Conservation (phyloP, 208 protist genomes). For the Strigomonas culicis region DNA sequence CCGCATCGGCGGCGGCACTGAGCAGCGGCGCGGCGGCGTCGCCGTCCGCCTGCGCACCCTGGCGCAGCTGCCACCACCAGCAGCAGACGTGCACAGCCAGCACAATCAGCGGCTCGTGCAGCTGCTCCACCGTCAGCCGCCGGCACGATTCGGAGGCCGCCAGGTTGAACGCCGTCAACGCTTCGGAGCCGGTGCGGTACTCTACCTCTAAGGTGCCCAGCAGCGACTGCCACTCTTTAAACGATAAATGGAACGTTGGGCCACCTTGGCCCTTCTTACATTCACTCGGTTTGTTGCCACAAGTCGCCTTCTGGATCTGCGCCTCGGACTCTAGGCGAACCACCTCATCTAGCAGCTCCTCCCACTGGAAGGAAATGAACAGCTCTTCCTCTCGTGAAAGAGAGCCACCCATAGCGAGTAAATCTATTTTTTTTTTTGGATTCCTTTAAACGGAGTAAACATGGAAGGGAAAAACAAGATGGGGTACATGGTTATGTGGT, state of each 20-base stretch:
- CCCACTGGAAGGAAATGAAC: conserved; percentile 53
- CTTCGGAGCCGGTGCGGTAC: too few relatives aligned
- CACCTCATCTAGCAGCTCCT: conserved; percentile 50
- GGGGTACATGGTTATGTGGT: neutral
- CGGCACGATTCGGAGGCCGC: neutral
- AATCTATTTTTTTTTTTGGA: neutral
- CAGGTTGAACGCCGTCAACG: too few relatives aligned
- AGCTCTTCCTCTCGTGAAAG: conserved; percentile 71
- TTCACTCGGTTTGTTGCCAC: neutral
- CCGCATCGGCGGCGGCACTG: conserved; percentile 22
- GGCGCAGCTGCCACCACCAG: conserved; percentile 28
- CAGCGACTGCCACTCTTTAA: conserved; percentile 73
- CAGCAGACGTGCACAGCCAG: conserved; percentile 59
- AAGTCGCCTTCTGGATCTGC: neutral
- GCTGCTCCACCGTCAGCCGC: conserved; percentile 4
- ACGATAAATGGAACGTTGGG: conserved; percentile 44
- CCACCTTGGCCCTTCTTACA: conserved; percentile 13
- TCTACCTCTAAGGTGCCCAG: conserved; percentile 16
- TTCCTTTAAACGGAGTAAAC: neutral
- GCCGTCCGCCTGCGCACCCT: neutral
- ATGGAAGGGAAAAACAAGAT: neutral
- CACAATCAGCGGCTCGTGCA: conserved; percentile 48
- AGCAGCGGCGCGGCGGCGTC: too few relatives aligned
- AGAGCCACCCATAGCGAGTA: conserved; percentile 41
- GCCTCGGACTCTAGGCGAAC: conserved; percentile 23